Percentiles rank a stretch among this genome's conserved stretches.
Evolutionary conservation across 1,284 basidiomycete species (phyloP).

Genomic region (Trichosporon sp.): DNA sequence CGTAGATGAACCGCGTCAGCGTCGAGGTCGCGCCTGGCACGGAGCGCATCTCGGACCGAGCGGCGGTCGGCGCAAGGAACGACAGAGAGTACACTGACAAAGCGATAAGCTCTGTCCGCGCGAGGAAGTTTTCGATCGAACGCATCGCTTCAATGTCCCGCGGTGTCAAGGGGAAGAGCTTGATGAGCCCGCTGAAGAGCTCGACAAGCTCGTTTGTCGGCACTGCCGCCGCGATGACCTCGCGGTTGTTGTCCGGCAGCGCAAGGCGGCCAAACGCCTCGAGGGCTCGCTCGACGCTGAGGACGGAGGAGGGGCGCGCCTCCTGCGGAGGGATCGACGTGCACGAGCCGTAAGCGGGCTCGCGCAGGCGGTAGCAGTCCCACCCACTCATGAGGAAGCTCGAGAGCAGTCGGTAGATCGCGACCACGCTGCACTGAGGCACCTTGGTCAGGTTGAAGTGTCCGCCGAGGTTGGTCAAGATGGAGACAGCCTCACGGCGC

Average conservation of each 20-base stretch:
- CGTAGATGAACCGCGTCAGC: slow-evolving; percentile 57
- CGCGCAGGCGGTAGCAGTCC: slow-evolving; percentile 65
- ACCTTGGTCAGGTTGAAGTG: slow-evolving; percentile 58
- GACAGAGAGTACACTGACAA: slow-evolving; percentile 83
- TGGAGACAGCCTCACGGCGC: slow-evolving; percentile 75
- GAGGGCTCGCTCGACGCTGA: slow-evolving; percentile 63
- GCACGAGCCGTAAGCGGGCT: slow-evolving; percentile 52
- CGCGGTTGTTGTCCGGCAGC: slow-evolving; percentile 77
- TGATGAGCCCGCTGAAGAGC: slow-evolving; percentile 71
- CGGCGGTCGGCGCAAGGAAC: slow-evolving; percentile 73
- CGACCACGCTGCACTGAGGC: slow-evolving; percentile 59
- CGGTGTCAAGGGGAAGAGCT: slow-evolving; percentile 76
- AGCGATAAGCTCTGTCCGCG: slow-evolving; percentile 75
- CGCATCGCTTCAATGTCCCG: slow-evolving; percentile 68
- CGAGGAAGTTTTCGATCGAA: slow-evolving; percentile 68
- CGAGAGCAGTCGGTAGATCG: slow-evolving; percentile 69
- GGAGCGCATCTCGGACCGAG: slow-evolving; percentile 71
- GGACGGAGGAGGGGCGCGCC: slow-evolving; percentile 36
- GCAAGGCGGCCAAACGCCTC: slow-evolving; percentile 79
- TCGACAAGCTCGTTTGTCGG: slow-evolving; percentile 64
- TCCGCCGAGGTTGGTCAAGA: slow-evolving; percentile 69
- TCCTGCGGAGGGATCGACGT: slow-evolving; percentile 35
- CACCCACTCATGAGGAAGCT: slow-evolving; percentile 64
- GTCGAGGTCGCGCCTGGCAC: slow-evolving; percentile 55
- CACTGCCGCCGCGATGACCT: slow-evolving; percentile 67